Conservation (phyloP, 2,329 filamentous ascomycete species). For the Magnaporthiopsis poae region DNA sequence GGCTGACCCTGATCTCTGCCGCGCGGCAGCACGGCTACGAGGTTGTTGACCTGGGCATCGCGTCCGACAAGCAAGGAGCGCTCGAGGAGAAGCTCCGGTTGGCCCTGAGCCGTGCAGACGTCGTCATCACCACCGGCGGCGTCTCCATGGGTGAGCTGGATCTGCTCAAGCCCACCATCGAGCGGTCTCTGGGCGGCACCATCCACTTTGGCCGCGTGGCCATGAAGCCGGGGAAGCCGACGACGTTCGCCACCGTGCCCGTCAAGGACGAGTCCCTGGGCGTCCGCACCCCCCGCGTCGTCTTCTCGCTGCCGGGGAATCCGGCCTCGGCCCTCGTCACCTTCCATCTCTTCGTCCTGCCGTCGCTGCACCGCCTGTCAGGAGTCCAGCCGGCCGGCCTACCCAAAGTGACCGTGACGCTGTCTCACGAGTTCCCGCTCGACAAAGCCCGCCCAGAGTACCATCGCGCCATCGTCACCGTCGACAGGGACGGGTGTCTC, state of each 20-base stretch:
- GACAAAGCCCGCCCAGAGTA: conserved; percentile 78
- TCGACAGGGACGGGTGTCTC: conserved; percentile 56
- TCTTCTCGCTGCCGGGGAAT: conserved; percentile 90
- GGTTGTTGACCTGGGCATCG: conserved; percentile 78
- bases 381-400: conserved; percentile 61
- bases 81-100: conserved; percentile 70
- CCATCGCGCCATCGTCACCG: conserved; percentile 69
- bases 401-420: conserved; percentile 57
- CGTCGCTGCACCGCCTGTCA: conserved; percentile 66
- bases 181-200: conserved; percentile 76
- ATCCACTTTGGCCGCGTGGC: conserved; percentile 93
- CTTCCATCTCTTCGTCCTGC: conserved; percentile 87
- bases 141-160: conserved; percentile 98
- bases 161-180: conserved; percentile 89
- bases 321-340: conserved; percentile 88
- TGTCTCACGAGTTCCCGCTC: conserved; percentile 63
- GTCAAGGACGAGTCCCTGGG: conserved; percentile 47
- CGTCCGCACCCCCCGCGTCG: conserved; percentile 52
- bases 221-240: conserved; percentile 98
- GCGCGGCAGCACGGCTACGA: conserved; percentile 65
- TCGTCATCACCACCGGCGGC: conserved; percentile 85
- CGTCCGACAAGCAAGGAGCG: conserved; percentile 58
- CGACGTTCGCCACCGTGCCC: conserved; percentile 85
- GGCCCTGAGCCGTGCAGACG: conserved; percentile 63
- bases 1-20: conserved; percentile 75